Evolutionary conservation across 805 yeast genomes (phyloP).

Genomic region (Kodamaea sagamina): DNA sequence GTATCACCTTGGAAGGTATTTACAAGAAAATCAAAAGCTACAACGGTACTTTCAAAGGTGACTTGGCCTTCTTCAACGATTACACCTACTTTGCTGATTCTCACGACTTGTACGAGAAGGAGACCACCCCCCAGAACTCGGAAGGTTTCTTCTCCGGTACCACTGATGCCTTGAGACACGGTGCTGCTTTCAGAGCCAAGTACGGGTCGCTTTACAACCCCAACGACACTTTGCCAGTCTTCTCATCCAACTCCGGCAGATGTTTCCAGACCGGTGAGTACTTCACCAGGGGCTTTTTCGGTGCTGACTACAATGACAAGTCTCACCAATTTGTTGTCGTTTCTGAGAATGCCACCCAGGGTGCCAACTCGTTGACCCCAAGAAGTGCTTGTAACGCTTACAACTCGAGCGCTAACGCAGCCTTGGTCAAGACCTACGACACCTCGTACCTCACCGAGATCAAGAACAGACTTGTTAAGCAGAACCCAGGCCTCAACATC

Average conservation of each 20-base stretch:
- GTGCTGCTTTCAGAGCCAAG: slow-evolving; percentile 48
- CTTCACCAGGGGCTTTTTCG: slow-evolving; percentile 64
- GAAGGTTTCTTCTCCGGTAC: slow-evolving; percentile 54
- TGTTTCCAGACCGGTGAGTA: slow-evolving; percentile 54
- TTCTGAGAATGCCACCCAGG: slow-evolving; percentile 48
- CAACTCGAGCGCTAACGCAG: slow-evolving; percentile 16
- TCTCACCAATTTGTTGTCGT: slow-evolving; percentile 41
- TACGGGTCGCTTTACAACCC: slow-evolving; percentile 50
- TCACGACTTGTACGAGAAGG: slow-evolving; percentile 47
- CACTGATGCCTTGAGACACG: slow-evolving; percentile 50
- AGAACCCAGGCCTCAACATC: slow-evolving; percentile 57
- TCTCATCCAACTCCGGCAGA: slow-evolving; percentile 57
- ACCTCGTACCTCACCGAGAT: slow-evolving; percentile 52
- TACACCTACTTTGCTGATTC: slow-evolving; percentile 51
- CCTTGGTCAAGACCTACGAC: slow-evolving; percentile 30
- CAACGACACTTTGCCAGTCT: slow-evolving; percentile 46
- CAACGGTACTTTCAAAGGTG: slow-evolving; percentile 45
- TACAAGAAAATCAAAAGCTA: slow-evolving; percentile 23
- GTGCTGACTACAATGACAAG: slow-evolving; percentile 39
- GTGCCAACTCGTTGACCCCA: slow-evolving; percentile 40
- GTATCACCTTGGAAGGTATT: slow-evolving; percentile 29
- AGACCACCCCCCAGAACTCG: slow-evolving; percentile 49
- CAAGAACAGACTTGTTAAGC: slow-evolving; percentile 53
- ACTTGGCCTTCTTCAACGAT: slow-evolving; percentile 54
- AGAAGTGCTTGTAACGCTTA: slow-evolving; percentile 25